Base-by-base conservation (phyloP, 1,284 basidiomycete genomes). In the Clitocybe nebularis region DNA sequence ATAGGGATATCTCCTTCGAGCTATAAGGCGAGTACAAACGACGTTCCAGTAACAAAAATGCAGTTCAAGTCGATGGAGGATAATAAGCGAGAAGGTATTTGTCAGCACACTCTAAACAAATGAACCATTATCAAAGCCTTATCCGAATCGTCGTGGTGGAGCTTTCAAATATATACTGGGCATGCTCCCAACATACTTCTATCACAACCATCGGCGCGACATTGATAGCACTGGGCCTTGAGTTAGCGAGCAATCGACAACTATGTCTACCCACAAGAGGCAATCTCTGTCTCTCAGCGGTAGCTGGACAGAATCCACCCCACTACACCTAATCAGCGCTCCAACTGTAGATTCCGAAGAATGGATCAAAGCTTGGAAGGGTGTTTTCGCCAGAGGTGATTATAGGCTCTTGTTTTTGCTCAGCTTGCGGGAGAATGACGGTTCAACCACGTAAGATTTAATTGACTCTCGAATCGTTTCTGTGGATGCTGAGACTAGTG, bases 401-500 rank as follows among this genome's bases (percentile, higher is more conserved):
- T 41, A 22, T 22, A 10, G 14, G 22, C 19, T 14, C 16, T 14
- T 19, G 3, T 23, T 14, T 10, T 29, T 13, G 29, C 38, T 23
- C 11, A 9, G 8, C 7, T 21, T 32, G 17, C 23, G 7, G 13
- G 10, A 14, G 5, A 21, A 19, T 25, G 13, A 33, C 20, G 4
- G 26, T 41, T 46, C 3, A 50, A 29, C 2, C 33, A 28, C 39
- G 36, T 20, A 48, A 86, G 80, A 84, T 59, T 65, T 87, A 20
- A 77, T 84, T 49, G 83, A 86, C 56, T 74, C 71, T 24, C 74
- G 72, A 2, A 70, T 88, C 35, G 72, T 84, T 14, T 63, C 68
- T 14, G 72, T 89, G 6, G 80, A 83, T 43, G 75, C 75, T 9
- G 77, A 83, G 29, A 78, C 71, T 3, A 80, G 73, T 36, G 87